Evolutionary conservation across 78 protist genomes (phyloP), one percentile per base, ranked within the genome.

Genomic region (Cavenderia fasciculata): DNA sequence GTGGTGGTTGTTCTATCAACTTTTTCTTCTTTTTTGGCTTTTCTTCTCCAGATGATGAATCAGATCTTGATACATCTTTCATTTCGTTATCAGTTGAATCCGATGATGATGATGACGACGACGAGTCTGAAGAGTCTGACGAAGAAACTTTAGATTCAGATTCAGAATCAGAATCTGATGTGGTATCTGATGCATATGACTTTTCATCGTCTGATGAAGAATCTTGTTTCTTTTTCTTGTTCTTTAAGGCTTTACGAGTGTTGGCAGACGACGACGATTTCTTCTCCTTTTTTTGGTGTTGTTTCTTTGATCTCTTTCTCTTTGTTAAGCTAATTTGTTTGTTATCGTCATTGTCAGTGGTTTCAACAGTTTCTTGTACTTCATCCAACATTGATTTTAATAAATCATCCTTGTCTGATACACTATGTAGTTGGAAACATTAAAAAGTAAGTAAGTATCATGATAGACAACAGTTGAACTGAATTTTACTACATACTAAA

Each of bases 401-500:
- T 4, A n/a, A n/a, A n/a, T n/a, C n/a, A n/a, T n/a, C n/a, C n/a
- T n/a, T n/a, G n/a, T n/a, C n/a, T n/a, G n/a, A n/a, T n/a, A n/a
- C n/a, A n/a, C n/a, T n/a, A n/a, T n/a, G n/a, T n/a, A n/a, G n/a
- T n/a, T n/a, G n/a, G n/a, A n/a, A n/a, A n/a, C n/a, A n/a, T n/a
- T n/a, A n/a, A n/a, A n/a, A n/a, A n/a, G n/a, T n/a, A n/a, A n/a
- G n/a, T n/a, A n/a, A n/a, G n/a, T n/a, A n/a, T n/a, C n/a, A n/a
- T n/a, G n/a, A n/a, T n/a, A n/a, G n/a, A n/a, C n/a, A n/a, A n/a
- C n/a, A n/a, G n/a, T 34, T 61, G 23, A 61, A 61, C 6, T 34
- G 36, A 61, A 31, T 31, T 36, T 63, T 1, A 34, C 19, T 63
- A 63, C 72, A 63, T 27, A 63, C 72, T 63, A 6, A n/a, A 63